Evolutionary conservation across 176 grass and related monocot species (phyloP).

Genomic region (Cymbopogon citratus): DNA sequence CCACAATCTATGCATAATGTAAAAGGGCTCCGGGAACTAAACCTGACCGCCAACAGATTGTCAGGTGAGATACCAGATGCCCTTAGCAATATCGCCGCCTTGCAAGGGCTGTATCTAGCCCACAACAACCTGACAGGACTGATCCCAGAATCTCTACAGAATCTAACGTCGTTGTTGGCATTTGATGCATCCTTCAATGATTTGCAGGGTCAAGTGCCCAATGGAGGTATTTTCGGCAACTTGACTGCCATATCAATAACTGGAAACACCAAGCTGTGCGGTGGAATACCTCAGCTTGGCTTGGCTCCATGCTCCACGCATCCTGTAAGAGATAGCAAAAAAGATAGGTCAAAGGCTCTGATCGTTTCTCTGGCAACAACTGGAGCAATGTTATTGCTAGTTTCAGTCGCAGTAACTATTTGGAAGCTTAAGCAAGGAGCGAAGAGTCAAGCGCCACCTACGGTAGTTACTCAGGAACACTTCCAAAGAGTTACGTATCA

Average conservation of each 20-base stretch:
- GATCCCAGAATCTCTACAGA: slow-evolving; percentile 14
- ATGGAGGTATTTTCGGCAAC: slow-evolving; percentile 23
- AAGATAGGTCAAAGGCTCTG: neutral
- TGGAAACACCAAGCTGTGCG: slow-evolving; percentile 18
- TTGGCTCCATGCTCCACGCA: neutral
- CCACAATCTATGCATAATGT: slow-evolving; percentile 8
- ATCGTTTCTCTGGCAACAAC: neutral
- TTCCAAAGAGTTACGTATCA: neutral
- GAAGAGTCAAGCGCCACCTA: neutral
- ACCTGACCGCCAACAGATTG: slow-evolving; percentile 3
- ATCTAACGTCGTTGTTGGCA: neutral
- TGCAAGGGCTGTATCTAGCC: slow-evolving; percentile 9
- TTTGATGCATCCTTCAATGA: slow-evolving; percentile 35
- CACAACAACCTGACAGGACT: slow-evolving; percentile 21
- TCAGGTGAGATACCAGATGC: slow-evolving; percentile 1
- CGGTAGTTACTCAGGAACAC: neutral
- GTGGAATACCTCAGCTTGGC: slow-evolving; percentile 14
- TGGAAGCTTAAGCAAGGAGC: neutral
- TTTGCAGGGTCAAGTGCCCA: slow-evolving; percentile 22
- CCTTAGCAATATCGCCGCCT: neutral
- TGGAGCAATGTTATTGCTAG: neutral
- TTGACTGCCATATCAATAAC: slow-evolving; percentile 10
- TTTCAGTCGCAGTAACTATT: neutral
- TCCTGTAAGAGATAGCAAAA: neutral
- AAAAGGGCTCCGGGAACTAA: slow-evolving; percentile 16